Evolutionary conservation across 441 rosid species (phyloP), one percentile per base, ranked within the genome.

Genomic region (Adansonia madagascariensis): DNA sequence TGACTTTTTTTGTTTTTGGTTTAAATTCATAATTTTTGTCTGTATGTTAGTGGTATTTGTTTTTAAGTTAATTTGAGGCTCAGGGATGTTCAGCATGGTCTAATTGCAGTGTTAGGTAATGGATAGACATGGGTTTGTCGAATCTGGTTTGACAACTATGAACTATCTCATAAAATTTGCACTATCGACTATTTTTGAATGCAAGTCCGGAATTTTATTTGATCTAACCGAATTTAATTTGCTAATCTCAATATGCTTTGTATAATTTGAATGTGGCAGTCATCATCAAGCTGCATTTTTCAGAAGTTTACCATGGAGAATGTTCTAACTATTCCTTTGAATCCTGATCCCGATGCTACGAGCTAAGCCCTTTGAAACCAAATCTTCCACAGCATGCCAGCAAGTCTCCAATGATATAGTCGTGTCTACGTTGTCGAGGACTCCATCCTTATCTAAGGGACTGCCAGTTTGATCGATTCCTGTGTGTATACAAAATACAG

Each of bases 321-420:
- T 61, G 15, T 61, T 35, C 41, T 35, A 35, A 35, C 41, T 35
- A 35, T 35, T 35, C 41, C 41, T 35, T 35, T 35, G 41, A 4
- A 35, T 35, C 98, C 97, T 93, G 87, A 93, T 91, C 47, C 98
- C 98, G 11, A 93, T 90, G 89, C 97, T 94, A 62, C 92, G 93
- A 71, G 84, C 97, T 80, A 93, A 86, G 75, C 97, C 97, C 94
- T 83, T 85, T 71, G 95, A 88, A 75, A 90, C 91, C 68, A 94
- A 88, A 80, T 87, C 46, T 86, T 94, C 98, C 98, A 92, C 92
- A 62, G 87, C 85, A 85, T 84, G 97, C 98, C 98, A 94, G 50
- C 97, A 92, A 11, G 89, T 87, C 79, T 93, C 94, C 83, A 94
- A 79, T 39, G 98, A 87, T 47, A 92, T 87, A 12, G 89, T 91